Percentiles rank a stretch among this genome's conserved stretches.
Conservation (phyloP, 371 early-diverging fungal species). For the Choanephora cucurbitarum region DNA sequence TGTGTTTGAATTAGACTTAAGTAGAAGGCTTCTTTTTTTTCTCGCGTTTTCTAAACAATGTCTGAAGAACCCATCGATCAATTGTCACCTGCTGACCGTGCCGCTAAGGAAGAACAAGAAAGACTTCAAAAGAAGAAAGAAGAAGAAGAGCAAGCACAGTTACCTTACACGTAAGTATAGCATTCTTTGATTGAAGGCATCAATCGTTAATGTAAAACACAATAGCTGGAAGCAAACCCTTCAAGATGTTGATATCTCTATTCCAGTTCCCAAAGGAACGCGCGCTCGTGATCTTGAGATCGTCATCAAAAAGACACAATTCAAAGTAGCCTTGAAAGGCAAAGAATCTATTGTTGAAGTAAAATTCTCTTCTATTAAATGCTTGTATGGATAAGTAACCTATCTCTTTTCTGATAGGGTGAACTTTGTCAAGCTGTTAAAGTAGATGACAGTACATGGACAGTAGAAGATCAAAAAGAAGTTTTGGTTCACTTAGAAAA, state of each 20-base stretch:
- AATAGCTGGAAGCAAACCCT: conserved; percentile 84
- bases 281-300: conserved; percentile 71
- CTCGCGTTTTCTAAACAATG: conserved; percentile 7
- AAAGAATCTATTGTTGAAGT: conserved; percentile 76
- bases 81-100: conserved; percentile 43
- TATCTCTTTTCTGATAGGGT: conserved; percentile 49
- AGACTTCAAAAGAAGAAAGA: conserved; percentile 35
- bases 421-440: conserved; percentile 72
- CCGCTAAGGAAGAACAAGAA: conserved; percentile 31
- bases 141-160: conserved; percentile 58
- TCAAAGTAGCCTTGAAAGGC: conserved; percentile 80
- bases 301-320: conserved; percentile 63
- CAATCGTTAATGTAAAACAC: not conserved
- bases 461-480: conserved; percentile 72
- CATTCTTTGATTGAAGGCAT: not conserved
- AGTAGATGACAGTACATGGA: conserved; percentile 87
- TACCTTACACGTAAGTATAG: conserved; percentile 44
- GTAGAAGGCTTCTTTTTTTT: too few relatives aligned
- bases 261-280: conserved; percentile 80
- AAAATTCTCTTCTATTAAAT: conserved; percentile 9
- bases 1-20: too few relatives aligned
- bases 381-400: not conserved
- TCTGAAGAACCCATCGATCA: conserved; percentile 22
- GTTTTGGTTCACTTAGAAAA: conserved; percentile 85
- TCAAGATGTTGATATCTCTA: conserved; percentile 77